Evolutionary conservation across 495 filamentous ascomycete genomes (phyloP), one percentile per base, ranked within the genome.

Genomic region (Parathielavia hyrcaniae): DNA sequence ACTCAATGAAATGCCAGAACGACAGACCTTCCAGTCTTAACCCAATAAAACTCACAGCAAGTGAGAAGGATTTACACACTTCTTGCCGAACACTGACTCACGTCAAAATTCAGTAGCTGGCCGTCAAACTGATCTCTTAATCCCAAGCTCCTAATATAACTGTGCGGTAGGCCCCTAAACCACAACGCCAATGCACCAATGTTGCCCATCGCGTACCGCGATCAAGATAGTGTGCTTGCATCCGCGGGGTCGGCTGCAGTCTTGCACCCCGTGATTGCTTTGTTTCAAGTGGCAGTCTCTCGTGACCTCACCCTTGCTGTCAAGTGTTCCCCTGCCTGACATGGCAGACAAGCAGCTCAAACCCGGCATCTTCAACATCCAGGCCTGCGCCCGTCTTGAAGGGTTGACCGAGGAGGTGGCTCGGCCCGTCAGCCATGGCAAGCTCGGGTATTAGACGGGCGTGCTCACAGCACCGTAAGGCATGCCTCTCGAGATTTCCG

Each of bases 391-490:
- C 19, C 78, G 79, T 55, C 64, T 79, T 5, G 64, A 82, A 49
- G 77, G 72, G 5, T 75, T 77, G 30, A 76, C 83, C 59, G 67
- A 68, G 0, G 71, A 72, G 9, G 76, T 73, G 5, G 65, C 71
- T 30, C 69, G 69, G 62, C 58, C 71, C 1, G 75, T 79, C 1
- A 67, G 68, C 19, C 41, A 70, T 19, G 81, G 81, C 5, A 80
- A 80, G 1, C 50, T 84, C 23, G 82, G 79, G 6, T 83, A 82
- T n/a, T n/a, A n/a, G 62, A 53, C 61, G 0, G 70, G 78, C 1
- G 72, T 80, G 0, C 36, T 83, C 20, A 80, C 73, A 0, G 83
- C 79, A 9, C 58, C 83, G 10, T 75, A 82, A 7, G 81, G 80
- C 5, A 77, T 83, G 76, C 70, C 70, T 49, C 73, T 76, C 61